phyloP scores from a whole-genome alignment of 2,329 filamentous ascomycete genomes.

The Botrytis hyacinthi region DNA sequence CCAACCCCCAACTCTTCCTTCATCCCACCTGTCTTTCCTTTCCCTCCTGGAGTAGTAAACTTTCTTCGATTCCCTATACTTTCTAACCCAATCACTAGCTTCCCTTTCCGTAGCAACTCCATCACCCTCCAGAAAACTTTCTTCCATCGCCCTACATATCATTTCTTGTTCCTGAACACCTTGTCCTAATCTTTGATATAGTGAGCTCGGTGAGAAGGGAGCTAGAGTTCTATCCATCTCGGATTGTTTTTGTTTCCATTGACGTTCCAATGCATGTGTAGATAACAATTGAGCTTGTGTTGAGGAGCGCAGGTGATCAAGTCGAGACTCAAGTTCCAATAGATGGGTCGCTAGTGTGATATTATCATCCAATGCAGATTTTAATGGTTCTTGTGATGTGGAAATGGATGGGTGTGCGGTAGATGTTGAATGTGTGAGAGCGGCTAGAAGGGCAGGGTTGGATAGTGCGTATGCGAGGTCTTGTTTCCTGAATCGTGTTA shows the following conservation, averaged over 20 bases:
- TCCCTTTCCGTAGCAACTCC: slow-evolving; percentile 74
- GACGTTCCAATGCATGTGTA: slow-evolving; percentile 83
- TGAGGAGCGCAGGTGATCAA: slow-evolving; percentile 61
- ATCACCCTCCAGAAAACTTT: slow-evolving; percentile 71
- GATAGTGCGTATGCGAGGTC: slow-evolving; percentile 71
- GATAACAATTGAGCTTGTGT: slow-evolving; percentile 80
- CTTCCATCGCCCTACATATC: slow-evolving; percentile 79
- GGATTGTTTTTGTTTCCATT: slow-evolving; percentile 83
- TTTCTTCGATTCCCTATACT: slow-evolving; percentile 77
- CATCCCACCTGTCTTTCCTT: slow-evolving; percentile 91
- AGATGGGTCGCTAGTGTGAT: slow-evolving; percentile 65
- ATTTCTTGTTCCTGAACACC: slow-evolving; percentile 79
- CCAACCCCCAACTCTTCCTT: slow-evolving; percentile 93
- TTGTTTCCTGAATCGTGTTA: slow-evolving; percentile 57
- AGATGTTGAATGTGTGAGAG: slow-evolving; percentile 66
- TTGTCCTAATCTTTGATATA: slow-evolving; percentile 78
- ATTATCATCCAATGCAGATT: slow-evolving; percentile 67
- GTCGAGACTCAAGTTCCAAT: slow-evolving; percentile 55
- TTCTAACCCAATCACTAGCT: slow-evolving; percentile 76
- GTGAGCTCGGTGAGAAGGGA: slow-evolving; percentile 79
- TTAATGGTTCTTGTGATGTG: slow-evolving; percentile 63
- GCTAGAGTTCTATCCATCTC: slow-evolving; percentile 84
- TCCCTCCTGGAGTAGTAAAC: slow-evolving; percentile 78
- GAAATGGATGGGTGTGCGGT: slow-evolving; percentile 71
- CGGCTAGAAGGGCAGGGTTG: slow-evolving; percentile 64